These are phyloP conservation scores for Ormosia semicastrata DNA, from an alignment of 306 rosid genomes.

Conservation along the genomic window DNA sequence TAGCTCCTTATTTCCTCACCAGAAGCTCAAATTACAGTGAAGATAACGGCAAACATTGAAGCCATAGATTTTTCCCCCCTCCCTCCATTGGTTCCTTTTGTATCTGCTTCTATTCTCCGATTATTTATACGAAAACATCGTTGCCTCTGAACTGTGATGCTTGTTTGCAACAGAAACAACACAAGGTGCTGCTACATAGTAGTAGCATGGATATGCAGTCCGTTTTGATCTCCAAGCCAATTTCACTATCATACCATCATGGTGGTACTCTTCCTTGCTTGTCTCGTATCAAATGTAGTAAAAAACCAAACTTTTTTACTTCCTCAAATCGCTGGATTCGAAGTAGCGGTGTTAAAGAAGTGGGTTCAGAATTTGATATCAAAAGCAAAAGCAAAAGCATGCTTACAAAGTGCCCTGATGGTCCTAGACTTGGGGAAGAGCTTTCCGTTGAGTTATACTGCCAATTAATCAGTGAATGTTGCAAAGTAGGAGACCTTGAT, in stretches of 20 bases:
- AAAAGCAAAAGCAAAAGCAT: slow-evolving; percentile 11
- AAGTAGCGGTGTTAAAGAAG: slow-evolving; percentile 23
- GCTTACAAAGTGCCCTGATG: neutral
- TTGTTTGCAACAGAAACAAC: neutral
- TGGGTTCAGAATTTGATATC: slow-evolving; percentile 7
- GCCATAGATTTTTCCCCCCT: neutral
- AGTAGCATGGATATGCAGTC: slow-evolving; percentile 29
- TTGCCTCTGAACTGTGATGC: neutral
- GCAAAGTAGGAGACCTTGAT: slow-evolving; percentile 56
- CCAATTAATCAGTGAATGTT: slow-evolving; percentile 41
- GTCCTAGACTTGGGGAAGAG: slow-evolving; percentile 38
- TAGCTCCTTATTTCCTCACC: too few species aligned
- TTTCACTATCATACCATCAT: slow-evolving; percentile 30
- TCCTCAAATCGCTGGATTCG: slow-evolving; percentile 13
- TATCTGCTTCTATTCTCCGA: neutral
- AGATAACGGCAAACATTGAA: neutral
- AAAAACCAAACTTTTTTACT: neutral
- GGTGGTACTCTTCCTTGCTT: slow-evolving; percentile 22
- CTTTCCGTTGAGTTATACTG: slow-evolving; percentile 44
- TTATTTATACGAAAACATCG: neutral
- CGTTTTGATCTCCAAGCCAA: slow-evolving; percentile 5
- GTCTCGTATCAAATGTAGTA: slow-evolving; percentile 16
- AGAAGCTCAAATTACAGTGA: neutral
- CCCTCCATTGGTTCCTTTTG: neutral
- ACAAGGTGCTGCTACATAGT: neutral